These are phyloP conservation scores for Colletotrichum sp. DNA, from an alignment of 2,329 filamentous ascomycete genomes.

Conservation along the genomic window DNA sequence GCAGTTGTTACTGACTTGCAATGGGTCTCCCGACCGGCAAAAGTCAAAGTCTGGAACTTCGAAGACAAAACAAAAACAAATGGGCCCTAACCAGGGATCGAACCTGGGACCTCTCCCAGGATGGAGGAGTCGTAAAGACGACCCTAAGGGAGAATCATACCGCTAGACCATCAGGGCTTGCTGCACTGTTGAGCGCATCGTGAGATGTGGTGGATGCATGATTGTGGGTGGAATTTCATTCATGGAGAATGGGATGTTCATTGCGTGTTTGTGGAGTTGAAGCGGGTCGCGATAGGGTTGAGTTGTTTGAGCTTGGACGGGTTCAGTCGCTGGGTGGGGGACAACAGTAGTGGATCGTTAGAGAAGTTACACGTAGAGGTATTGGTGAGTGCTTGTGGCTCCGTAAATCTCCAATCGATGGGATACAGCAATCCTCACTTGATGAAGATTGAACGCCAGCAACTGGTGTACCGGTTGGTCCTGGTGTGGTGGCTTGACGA, in stretches of 20 bases:
- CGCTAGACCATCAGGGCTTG: neutral
- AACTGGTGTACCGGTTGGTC: fast-evolving
- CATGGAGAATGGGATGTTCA: neutral
- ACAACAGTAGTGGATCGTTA: neutral
- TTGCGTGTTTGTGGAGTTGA: neutral
- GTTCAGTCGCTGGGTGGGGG: neutral
- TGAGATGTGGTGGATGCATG: neutral
- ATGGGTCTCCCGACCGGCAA: neutral
- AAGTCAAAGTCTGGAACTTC: neutral
- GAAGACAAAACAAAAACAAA: neutral
- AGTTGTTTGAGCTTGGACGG: neutral
- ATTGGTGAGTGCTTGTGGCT: neutral
- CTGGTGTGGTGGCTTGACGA: neutral
- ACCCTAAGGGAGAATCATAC: neutral
- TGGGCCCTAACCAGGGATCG: neutral
- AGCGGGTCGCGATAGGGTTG: neutral
- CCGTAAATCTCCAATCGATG: neutral
- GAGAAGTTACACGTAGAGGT: neutral
- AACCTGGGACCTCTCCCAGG: neutral
- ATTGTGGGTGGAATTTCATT: fast-evolving
- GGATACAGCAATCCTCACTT: neutral
- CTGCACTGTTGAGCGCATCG: no score
- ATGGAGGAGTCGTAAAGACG: neutral
- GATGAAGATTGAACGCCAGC: neutral
- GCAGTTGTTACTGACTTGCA: neutral